A percentile compares a stretch with the other conserved stretches of the same genome.
Conservation (phyloP, 768 basidiomycete genomes). For the Rossbeevera mucosa region DNA sequence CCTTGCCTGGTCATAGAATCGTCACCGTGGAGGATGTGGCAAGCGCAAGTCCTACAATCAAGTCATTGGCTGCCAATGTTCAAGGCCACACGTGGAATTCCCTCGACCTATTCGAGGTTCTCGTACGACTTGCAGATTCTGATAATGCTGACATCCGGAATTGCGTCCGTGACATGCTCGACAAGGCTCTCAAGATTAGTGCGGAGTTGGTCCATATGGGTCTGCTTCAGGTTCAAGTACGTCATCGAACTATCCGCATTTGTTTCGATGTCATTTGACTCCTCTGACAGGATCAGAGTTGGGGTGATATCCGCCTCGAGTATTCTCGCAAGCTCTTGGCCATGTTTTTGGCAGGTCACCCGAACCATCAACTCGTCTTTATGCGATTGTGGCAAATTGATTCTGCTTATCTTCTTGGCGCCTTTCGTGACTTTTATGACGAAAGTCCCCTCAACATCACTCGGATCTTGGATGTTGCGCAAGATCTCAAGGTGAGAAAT, state of each 20-base stretch:
- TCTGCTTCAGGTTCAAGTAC: slow-evolving; percentile 80
- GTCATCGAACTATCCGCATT: slow-evolving; percentile 39
- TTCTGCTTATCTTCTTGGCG: slow-evolving; percentile 78
- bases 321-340: slow-evolving; percentile 80
- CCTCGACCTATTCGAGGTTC: slow-evolving; percentile 80
- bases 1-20: slow-evolving; percentile 75
- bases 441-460: slow-evolving; percentile 92
- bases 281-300: slow-evolving; percentile 58
- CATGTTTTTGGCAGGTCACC: slow-evolving; percentile 89
- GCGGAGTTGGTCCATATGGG: slow-evolving; percentile 95
- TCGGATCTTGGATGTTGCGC: slow-evolving; percentile 90
- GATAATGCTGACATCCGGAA: slow-evolving; percentile 66
- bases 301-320: slow-evolving; percentile 85
- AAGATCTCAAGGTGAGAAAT: slow-evolving; percentile 78
- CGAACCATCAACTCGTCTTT: slow-evolving; percentile 94
- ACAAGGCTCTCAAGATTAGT: slow-evolving; percentile 89
- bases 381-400: slow-evolving; percentile 94
- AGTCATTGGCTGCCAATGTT: slow-evolving; percentile 82
- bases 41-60: slow-evolving; percentile 84
- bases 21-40: slow-evolving; percentile 88
- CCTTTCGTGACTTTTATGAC: slow-evolving; percentile 88
- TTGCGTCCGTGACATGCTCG: slow-evolving; percentile 86
- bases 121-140: slow-evolving; percentile 74
- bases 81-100: slow-evolving; percentile 96
- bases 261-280: not conserved